These are phyloP conservation scores for Wickerhamiella azymoides DNA, from an alignment of 805 yeast species.

Conservation along the genomic window DNA sequence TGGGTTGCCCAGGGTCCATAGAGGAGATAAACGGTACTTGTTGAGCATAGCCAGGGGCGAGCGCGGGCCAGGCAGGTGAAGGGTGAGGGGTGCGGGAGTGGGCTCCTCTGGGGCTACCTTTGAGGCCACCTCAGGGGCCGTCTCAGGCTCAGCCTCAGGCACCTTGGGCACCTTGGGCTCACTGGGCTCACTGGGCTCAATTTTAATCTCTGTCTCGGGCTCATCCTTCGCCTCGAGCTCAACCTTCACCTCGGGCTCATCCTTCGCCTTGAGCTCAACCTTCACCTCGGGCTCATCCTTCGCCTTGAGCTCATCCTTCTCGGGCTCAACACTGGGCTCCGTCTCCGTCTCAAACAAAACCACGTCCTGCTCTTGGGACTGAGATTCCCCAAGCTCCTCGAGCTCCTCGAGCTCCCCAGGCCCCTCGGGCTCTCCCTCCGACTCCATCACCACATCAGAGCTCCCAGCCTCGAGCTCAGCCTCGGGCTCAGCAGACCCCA, in stretches of 20 bases:
- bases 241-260: background rate
- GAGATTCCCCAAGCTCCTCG: background rate
- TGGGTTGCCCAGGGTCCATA: slow-evolving; percentile 5
- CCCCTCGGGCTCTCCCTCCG: background rate
- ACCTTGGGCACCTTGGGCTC: background rate
- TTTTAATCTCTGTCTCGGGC: background rate
- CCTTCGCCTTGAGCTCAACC: background rate
- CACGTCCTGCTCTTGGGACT: background rate
- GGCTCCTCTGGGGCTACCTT: slow-evolving; percentile 5
- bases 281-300: background rate
- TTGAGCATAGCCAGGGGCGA: slow-evolving; percentile 14
- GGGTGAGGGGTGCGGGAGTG: background rate
- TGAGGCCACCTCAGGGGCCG: slow-evolving; percentile 3
- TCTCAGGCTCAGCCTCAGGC: background rate
- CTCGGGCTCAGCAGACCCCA: background rate
- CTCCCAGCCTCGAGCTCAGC: no score
- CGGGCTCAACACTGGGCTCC: background rate
- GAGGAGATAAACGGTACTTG: slow-evolving; percentile 15
- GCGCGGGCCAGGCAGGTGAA: background rate
- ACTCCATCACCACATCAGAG: no score
- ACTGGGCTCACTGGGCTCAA: background rate
- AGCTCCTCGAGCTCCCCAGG: background rate
- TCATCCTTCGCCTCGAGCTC: background rate
- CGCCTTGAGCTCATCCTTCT: background rate
- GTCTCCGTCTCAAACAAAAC: background rate